These are phyloP conservation scores for Penicillium subrubescens DNA, from an alignment of 495 filamentous ascomycete species.

Conservation along the genomic window DNA sequence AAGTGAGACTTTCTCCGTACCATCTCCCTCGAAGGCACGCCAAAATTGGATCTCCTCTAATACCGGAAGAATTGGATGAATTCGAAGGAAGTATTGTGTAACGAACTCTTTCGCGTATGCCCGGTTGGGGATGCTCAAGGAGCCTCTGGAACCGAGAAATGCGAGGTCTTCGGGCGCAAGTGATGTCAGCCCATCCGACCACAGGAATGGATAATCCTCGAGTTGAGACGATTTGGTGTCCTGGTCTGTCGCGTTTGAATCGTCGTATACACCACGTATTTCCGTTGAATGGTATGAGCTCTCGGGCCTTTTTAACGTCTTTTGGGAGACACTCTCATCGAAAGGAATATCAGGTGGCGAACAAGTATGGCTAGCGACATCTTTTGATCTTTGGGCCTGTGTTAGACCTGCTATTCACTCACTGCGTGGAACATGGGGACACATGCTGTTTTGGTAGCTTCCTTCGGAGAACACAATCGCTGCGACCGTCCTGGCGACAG, in stretches of 20 bases:
- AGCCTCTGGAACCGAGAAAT: conserved; percentile 45
- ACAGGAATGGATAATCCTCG: conserved; percentile 41
- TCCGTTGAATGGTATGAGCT: not conserved
- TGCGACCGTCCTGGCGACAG: conserved; percentile 47
- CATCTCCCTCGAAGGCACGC: conserved; percentile 34
- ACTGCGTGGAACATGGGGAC: not conserved
- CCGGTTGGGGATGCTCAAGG: conserved; percentile 43
- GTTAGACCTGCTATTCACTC: not conserved
- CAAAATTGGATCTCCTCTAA: conserved; percentile 53
- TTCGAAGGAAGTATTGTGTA: conserved; percentile 48
- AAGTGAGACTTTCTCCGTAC: conserved; percentile 38
- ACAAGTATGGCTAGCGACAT: not conserved
- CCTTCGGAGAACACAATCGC: conserved; percentile 37
- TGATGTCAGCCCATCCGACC: conserved; percentile 31
- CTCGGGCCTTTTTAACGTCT: not conserved
- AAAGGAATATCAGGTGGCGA: not conserved
- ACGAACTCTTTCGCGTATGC: conserved; percentile 46
- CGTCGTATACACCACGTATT: not conserved
- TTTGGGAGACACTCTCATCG: not conserved
- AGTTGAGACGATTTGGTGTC: not conserved
- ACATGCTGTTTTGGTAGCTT: conserved; percentile 31
- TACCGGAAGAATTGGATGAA: conserved; percentile 50
- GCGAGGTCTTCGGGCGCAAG: conserved; percentile 47
- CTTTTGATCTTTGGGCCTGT: not conserved
- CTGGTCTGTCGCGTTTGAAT: not conserved